A percentile compares a stretch with the other conserved stretches of the same genome.
phyloP scores from a whole-genome alignment of 805 yeast species.

The Candida hungchunana region DNA sequence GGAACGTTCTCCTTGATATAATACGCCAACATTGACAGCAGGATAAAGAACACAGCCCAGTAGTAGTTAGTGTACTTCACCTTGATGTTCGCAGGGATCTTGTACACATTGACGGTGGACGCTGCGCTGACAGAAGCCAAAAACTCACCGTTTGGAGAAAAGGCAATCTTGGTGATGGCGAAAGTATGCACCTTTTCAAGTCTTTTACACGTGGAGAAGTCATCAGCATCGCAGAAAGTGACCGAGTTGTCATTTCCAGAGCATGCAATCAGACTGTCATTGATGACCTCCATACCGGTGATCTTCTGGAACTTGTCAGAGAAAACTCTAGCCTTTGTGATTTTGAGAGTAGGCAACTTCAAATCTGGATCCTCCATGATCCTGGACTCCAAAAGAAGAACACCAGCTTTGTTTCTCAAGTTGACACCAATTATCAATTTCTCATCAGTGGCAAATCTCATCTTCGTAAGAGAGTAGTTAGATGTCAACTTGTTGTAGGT shows the following conservation, averaged over 20 bases:
- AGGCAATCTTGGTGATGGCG: slow-evolving; percentile 69
- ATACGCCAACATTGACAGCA: slow-evolving; percentile 9
- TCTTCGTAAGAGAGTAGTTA: slow-evolving; percentile 34
- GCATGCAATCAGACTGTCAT: slow-evolving; percentile 35
- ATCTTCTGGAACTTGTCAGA: slow-evolving; percentile 51
- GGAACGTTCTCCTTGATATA: slow-evolving; percentile 12
- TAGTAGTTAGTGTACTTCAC: slow-evolving; percentile 11
- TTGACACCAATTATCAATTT: slow-evolving; percentile 42
- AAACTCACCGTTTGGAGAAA: slow-evolving; percentile 62
- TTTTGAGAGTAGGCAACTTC: slow-evolving; percentile 13
- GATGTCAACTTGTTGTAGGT: slow-evolving; percentile 18
- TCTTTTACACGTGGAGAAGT: slow-evolving; percentile 46
- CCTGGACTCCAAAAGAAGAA: slow-evolving; percentile 28
- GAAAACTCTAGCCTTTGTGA: slow-evolving; percentile 39
- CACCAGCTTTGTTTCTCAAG: slow-evolving; percentile 38
- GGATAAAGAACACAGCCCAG: slow-evolving; percentile 7
- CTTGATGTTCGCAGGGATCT: slow-evolving; percentile 47
- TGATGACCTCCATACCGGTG: slow-evolving; percentile 44
- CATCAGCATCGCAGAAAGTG: slow-evolving; percentile 46
- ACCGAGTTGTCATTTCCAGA: slow-evolving; percentile 60
- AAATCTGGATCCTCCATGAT: slow-evolving; percentile 14
- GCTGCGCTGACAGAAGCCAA: slow-evolving; percentile 78
- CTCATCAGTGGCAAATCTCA: slow-evolving; percentile 35
- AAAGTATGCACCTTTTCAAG: slow-evolving; percentile 68
- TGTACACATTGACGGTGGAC: slow-evolving; percentile 59